Evolutionary conservation across 2,329 filamentous ascomycete species (phyloP).

Genomic region (Botrytis byssoidea): DNA sequence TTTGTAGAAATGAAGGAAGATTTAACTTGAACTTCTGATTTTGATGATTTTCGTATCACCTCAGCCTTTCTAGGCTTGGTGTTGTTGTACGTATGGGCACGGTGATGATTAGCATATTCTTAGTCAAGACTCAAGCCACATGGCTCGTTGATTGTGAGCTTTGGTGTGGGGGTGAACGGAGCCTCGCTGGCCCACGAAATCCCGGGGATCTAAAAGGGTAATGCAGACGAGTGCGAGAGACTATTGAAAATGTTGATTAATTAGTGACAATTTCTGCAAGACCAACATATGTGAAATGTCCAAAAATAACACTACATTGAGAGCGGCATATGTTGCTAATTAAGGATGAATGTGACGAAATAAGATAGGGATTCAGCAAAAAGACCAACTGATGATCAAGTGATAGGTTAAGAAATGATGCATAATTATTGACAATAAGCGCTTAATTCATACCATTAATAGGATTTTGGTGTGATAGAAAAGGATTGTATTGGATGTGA

Average conservation of each 20-base stretch:
- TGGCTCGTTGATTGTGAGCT: slow-evolving; percentile 2
- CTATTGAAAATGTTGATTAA: slow-evolving; percentile 22
- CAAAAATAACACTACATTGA: slow-evolving; percentile 22
- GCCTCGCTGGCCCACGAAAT: background rate
- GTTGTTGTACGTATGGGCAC: background rate
- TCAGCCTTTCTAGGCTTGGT: background rate
- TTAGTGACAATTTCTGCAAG: slow-evolving; percentile 19
- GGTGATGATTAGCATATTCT: background rate
- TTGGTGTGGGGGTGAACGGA: background rate
- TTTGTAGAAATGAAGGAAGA: background rate
- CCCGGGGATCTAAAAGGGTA: background rate
- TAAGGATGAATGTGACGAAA: slow-evolving; percentile 16
- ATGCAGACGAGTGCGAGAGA: background rate
- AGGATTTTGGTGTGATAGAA: slow-evolving; percentile 10
- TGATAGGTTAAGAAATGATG: slow-evolving; percentile 9
- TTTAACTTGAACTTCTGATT: background rate
- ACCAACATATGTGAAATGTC: slow-evolving; percentile 7
- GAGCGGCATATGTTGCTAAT: slow-evolving; percentile 20
- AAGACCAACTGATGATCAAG: slow-evolving; percentile 1
- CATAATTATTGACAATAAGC: slow-evolving; percentile 20
- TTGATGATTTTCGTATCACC: background rate
- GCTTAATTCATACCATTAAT: slow-evolving; percentile 20
- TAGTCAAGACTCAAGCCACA: slow-evolving; percentile 3
- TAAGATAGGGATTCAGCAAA: background rate
- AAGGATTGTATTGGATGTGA: slow-evolving; percentile 15